Evolutionary conservation across 768 basidiomycete species (phyloP).

Genomic region (Artomyces pyxidatus): DNA sequence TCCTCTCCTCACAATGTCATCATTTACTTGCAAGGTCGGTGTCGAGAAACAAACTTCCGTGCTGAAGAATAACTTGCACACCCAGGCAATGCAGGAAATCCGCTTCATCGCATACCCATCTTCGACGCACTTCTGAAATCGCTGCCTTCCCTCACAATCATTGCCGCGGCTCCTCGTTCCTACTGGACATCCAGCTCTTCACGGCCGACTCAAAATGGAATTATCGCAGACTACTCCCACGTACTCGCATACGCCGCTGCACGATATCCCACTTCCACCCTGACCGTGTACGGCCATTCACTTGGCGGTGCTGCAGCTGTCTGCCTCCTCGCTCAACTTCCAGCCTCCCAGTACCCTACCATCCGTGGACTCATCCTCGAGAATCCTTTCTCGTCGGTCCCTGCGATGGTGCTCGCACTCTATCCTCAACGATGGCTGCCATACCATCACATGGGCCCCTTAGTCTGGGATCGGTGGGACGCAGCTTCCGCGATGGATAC

Average conservation of each 20-base stretch:
- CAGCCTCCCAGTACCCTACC: background rate
- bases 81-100: conserved; percentile 44
- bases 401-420: conserved; percentile 37
- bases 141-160: conserved; percentile 17
- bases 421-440: conserved; percentile 43
- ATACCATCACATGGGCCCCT: conserved; percentile 37
- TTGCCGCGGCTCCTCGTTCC: conserved; percentile 40
- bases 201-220: conserved; percentile 30
- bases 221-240: conserved; percentile 33
- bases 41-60: too few species aligned
- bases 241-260: conserved; percentile 25
- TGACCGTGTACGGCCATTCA: conserved; percentile 41
- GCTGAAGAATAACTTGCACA: too few species aligned
- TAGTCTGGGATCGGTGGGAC: conserved; percentile 42
- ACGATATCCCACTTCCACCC: conserved; percentile 24
- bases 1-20: conserved; percentile 18
- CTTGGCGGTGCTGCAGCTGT: conserved; percentile 38
- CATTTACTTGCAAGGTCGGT: conserved; percentile 30
- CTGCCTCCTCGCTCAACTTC: conserved; percentile 27
- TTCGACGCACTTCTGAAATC: conserved; percentile 27
- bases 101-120: conserved; percentile 35
- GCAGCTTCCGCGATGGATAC: conserved; percentile 24
- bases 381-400: conserved; percentile 41
- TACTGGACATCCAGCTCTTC: conserved; percentile 39
- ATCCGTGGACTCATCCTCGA: conserved; percentile 37